phyloP scores from a whole-genome alignment of 2,329 filamentous ascomycete species.

The Aspergillus ochraceoroseus region DNA sequence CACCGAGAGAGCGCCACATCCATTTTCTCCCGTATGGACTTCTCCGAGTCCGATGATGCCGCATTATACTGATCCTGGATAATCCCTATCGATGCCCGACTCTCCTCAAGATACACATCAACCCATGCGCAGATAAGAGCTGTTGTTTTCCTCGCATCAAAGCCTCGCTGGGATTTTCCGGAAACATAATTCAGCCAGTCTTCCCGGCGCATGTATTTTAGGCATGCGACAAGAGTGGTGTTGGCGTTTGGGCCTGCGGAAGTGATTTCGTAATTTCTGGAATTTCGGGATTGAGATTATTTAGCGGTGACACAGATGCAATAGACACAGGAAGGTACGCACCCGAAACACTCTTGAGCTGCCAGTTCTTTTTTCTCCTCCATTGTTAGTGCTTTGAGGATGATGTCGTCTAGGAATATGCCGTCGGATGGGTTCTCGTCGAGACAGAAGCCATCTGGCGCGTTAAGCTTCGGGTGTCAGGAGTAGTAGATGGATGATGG shows the following conservation, averaged over 20 bases:
- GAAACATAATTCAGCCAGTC: constrained; percentile 30
- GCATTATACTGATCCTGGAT: constrained; percentile 8
- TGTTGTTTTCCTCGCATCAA: constrained; percentile 22
- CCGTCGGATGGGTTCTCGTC: constrained; percentile 33
- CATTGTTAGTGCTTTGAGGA: constrained; percentile 24
- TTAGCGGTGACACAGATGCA: no score
- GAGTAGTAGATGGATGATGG: neutral
- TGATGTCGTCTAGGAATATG: constrained; percentile 35
- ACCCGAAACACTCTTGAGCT: constrained; percentile 27
- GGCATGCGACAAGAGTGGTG: constrained; percentile 30
- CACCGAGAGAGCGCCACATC: no score
- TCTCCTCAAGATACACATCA: constrained; percentile 26
- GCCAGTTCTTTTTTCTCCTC: constrained; percentile 24
- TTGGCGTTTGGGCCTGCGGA: constrained; percentile 25
- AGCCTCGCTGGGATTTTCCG: constrained; percentile 19
- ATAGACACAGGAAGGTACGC: constrained; percentile 5
- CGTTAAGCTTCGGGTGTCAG: neutral
- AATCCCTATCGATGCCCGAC: constrained; percentile 17
- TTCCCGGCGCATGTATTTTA: constrained; percentile 28
- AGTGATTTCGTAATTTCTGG: constrained; percentile 33
- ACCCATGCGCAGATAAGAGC: constrained; percentile 28
- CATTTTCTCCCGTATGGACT: neutral
- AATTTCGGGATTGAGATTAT: neutral
- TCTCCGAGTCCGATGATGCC: no score
- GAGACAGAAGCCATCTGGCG: constrained; percentile 37